Conservation (phyloP, 306 rosid species). For the Delonix regia region DNA sequence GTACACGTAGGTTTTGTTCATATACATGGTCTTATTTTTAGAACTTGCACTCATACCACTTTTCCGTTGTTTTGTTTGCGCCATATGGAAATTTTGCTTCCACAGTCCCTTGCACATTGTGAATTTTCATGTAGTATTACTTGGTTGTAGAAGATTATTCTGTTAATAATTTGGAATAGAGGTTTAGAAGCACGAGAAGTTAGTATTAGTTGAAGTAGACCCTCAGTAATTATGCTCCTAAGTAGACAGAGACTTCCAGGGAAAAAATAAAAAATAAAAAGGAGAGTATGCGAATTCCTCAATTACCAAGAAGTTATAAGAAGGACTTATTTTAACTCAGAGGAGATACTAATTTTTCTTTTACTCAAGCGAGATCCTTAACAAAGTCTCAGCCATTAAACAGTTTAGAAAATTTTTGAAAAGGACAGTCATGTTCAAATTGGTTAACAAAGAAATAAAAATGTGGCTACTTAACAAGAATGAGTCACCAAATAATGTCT, state of each 20-base stretch:
- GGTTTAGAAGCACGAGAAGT: neutral
- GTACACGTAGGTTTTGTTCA: constrained; percentile 62
- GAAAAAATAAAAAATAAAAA: neutral
- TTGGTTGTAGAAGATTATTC: neutral
- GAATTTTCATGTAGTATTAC: neutral
- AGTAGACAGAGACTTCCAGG: neutral
- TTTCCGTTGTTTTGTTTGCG: neutral
- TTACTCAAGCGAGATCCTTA: neutral
- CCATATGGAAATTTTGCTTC: neutral
- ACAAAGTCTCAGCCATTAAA: constrained; percentile 3
- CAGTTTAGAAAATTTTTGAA: constrained; percentile 12
- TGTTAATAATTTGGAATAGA: constrained; percentile 14
- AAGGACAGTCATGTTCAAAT: constrained; percentile 15
- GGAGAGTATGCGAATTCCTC: neutral
- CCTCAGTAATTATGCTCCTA: constrained; percentile 9
- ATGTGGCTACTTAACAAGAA: neutral
- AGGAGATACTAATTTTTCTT: neutral
- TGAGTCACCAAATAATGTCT: neutral
- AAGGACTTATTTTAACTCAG: neutral
- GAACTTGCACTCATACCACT: neutral
- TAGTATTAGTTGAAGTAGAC: neutral
- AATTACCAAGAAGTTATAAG: neutral
- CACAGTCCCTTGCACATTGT: neutral
- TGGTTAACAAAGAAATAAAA: neutral
- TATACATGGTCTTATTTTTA: neutral